These are phyloP conservation scores for Yarrowia deformans DNA, from an alignment of 805 yeast genomes.

Conservation along the genomic window DNA sequence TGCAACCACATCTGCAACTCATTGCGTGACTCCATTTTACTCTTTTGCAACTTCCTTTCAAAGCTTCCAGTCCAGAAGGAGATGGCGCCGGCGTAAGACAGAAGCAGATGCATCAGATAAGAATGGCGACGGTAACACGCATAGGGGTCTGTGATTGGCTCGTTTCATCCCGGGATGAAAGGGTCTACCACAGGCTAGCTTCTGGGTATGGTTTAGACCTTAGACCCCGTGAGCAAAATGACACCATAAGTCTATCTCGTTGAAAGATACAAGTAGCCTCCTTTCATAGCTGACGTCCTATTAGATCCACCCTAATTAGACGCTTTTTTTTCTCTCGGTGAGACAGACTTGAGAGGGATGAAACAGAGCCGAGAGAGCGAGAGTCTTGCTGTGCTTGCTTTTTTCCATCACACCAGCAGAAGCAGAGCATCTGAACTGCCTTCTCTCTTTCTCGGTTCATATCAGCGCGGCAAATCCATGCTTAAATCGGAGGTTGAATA, in stretches of 20 bases:
- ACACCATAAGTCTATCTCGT: not conserved
- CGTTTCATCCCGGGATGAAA: not conserved
- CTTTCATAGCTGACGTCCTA: not conserved
- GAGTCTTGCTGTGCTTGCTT: not conserved
- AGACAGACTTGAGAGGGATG: not conserved
- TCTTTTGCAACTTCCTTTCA: not conserved
- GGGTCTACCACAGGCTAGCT: not conserved
- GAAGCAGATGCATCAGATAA: slow-evolving; percentile 11
- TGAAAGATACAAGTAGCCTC: not conserved
- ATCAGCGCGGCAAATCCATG: slow-evolving; percentile 18
- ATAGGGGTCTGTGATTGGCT: not conserved
- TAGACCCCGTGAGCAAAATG: not conserved
- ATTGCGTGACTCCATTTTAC: too few relatives aligned
- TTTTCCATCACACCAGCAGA: too few relatives aligned
- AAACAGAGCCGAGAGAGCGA: not conserved
- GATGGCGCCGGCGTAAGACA: not conserved
- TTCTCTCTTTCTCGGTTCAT: too few relatives aligned
- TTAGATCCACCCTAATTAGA: slow-evolving; percentile 3
- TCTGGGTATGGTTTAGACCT: not conserved
- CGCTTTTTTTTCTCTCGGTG: not conserved
- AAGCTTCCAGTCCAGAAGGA: not conserved
- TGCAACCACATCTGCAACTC: too few relatives aligned
- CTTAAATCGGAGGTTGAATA: slow-evolving; percentile 5
- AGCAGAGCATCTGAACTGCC: too few relatives aligned
- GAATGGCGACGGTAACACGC: not conserved